Evolutionary conservation across 495 filamentous ascomycete genomes (phyloP), one percentile per base, ranked within the genome.

Genomic region (Penicillium egyptiacum): DNA sequence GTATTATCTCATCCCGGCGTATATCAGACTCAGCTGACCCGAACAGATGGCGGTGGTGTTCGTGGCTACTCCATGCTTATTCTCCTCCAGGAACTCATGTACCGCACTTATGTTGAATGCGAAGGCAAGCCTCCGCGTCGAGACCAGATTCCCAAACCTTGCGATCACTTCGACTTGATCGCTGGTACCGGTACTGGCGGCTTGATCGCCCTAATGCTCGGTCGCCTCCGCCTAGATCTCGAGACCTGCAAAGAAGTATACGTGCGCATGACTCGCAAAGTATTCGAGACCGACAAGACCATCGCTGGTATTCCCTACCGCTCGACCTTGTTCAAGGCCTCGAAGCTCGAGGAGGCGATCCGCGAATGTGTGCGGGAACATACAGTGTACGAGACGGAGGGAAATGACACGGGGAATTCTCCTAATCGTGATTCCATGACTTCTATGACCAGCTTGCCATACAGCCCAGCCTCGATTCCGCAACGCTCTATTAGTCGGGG

Each of bases 231-330:
- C 44, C 81, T 98, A 63, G 92, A 98, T 64, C 75, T 98, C 26
- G 93, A 97, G 69, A 94, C 91, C 2, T 97, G 93, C 81, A 97
- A 96, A 73, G 88, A 96, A 58, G 85, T 97, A 11, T 98, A 98
- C 64, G 90, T 96, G 56, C 87, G 89, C 54, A 89, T 98, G 81
- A 98, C 94, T 39, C 86, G 88, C 61, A 86, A 86, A 66, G 95
- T 98, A 0, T 98, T 98, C 60, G 92, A 96, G 72, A 97, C 94
- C 10, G 95, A 98, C 75, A 98, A 98, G 76, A 98, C 93, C 7
- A 84, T 98, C 58, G 90, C 88, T 17, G 94, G 93, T 14, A 94
- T 98, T 53, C 94, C 93, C 0, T 96, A 94, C 64, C 85, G 89
- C 23, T 92, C 89, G 17, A 98, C 94, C 0, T 69, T 98, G 42